Conservation (phyloP, 805 yeast species). For the Teunomyces stri region DNA sequence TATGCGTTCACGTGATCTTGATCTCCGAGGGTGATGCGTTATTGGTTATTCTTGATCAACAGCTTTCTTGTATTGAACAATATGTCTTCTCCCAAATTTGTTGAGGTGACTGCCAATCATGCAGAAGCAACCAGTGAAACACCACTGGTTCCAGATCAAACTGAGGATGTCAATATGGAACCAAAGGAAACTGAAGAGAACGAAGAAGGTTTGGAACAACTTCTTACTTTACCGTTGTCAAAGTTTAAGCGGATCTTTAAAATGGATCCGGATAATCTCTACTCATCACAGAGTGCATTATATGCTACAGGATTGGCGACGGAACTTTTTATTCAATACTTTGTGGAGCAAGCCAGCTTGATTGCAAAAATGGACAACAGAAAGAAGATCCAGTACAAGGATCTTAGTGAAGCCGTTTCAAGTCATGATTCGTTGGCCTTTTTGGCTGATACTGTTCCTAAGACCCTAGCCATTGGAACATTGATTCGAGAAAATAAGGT, state of each 20-base stretch:
- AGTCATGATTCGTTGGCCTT: slow-evolving; percentile 60
- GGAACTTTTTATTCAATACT: slow-evolving; percentile 66
- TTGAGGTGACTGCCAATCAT: background rate
- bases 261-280: slow-evolving; percentile 69
- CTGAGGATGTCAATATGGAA: slow-evolving; percentile 9
- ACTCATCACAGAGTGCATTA: slow-evolving; percentile 70
- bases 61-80: too few relatives aligned
- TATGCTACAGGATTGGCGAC: slow-evolving; percentile 76
- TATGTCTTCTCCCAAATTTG: slow-evolving; percentile 1
- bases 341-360: slow-evolving; percentile 68
- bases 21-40: slow-evolving; percentile 17
- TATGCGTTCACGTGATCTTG: background rate
- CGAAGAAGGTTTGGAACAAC: slow-evolving; percentile 7
- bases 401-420: slow-evolving; percentile 62
- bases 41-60: background rate
- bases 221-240: slow-evolving; percentile 51
- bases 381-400: slow-evolving; percentile 68
- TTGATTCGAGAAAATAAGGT: slow-evolving; percentile 45
- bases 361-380: slow-evolving; percentile 64
- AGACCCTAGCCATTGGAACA: slow-evolving; percentile 49
- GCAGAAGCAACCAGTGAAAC: slow-evolving; percentile 21
- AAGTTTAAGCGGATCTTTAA: slow-evolving; percentile 71
- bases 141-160: slow-evolving; percentile 16
- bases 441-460: slow-evolving; percentile 66
- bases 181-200: slow-evolving; percentile 8